Conservation (phyloP, 805 yeast genomes). For the Wilhelminamyces savonicus region DNA sequence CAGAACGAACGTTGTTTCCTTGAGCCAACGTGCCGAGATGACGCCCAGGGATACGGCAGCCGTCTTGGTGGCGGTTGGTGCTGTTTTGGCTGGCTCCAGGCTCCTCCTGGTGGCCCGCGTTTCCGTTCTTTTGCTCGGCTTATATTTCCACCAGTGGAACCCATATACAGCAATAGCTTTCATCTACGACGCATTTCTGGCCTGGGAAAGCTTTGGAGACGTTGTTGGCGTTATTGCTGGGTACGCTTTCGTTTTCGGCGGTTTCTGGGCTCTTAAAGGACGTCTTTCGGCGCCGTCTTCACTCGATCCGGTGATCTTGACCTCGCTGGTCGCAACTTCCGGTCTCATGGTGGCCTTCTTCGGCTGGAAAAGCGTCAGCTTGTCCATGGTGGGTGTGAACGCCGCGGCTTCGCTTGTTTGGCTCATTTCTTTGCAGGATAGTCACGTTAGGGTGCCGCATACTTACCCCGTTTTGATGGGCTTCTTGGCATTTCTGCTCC, state of each 20-base stretch:
- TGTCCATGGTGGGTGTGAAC: conserved; percentile 20
- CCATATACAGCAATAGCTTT: conserved; percentile 23
- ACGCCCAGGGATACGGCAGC: conserved; percentile 5
- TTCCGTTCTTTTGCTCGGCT: conserved; percentile 20
- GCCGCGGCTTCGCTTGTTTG: conserved; percentile 17
- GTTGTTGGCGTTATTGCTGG: too few species aligned
- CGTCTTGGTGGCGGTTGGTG: conserved; percentile 10
- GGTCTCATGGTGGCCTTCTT: too few species aligned
- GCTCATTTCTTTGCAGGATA: conserved; percentile 18
- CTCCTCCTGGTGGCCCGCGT: conserved; percentile 18
- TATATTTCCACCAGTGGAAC: conserved; percentile 23
- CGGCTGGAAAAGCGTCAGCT: too few species aligned
- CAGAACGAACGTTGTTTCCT: conserved; percentile 7
- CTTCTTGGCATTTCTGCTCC: conserved; percentile 10
- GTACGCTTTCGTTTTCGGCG: too few species aligned
- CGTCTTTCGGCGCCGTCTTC: too few species aligned
- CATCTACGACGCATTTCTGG: conserved; percentile 21
- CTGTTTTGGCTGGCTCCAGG: conserved; percentile 17
- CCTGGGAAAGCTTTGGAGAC: too few species aligned
- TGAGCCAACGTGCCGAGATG: conserved; percentile 1
- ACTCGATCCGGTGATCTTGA: too few species aligned
- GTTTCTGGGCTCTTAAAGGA: too few species aligned
- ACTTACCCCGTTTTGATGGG: conserved; percentile 13
- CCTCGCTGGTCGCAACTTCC: too few species aligned
- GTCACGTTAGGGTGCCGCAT: conserved; percentile 10